These are phyloP conservation scores for Leishmania major DNA, from an alignment of 208 protist genomes.

Conservation along the genomic window DNA sequence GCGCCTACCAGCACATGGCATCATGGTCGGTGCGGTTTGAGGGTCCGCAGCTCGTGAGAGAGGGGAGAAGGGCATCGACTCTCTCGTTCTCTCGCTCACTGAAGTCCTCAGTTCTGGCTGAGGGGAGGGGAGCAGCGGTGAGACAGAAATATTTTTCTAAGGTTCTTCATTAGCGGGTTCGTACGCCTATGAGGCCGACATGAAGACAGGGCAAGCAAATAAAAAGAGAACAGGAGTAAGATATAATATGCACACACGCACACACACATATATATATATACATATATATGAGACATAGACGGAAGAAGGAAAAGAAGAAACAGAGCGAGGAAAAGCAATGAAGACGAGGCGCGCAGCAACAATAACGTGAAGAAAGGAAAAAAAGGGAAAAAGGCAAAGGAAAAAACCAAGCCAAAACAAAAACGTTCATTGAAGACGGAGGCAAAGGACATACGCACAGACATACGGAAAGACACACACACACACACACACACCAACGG, in stretches of 20 bases:
- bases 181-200: neutral
- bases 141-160: neutral
- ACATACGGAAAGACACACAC: neutral
- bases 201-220: neutral
- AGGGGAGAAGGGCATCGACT: neutral
- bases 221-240: neutral
- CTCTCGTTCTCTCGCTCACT: too few species aligned
- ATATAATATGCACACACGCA: neutral
- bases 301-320: neutral
- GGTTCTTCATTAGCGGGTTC: neutral
- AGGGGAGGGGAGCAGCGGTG: too few species aligned
- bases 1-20: neutral
- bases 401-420: neutral
- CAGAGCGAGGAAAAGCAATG: neutral
- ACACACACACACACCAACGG: neutral
- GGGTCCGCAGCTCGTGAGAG: neutral
- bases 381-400: neutral
- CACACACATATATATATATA: neutral
- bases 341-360: slow-evolving; percentile 2
- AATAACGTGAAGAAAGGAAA: neutral
- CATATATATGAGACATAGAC: neutral
- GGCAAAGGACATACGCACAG: neutral
- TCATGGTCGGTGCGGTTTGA: neutral
- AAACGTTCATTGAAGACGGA: neutral
- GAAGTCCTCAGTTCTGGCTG: neutral